phyloP scores from a whole-genome alignment of 192 early-diverging fungal genomes.

The Linnemannia hyalina region DNA sequence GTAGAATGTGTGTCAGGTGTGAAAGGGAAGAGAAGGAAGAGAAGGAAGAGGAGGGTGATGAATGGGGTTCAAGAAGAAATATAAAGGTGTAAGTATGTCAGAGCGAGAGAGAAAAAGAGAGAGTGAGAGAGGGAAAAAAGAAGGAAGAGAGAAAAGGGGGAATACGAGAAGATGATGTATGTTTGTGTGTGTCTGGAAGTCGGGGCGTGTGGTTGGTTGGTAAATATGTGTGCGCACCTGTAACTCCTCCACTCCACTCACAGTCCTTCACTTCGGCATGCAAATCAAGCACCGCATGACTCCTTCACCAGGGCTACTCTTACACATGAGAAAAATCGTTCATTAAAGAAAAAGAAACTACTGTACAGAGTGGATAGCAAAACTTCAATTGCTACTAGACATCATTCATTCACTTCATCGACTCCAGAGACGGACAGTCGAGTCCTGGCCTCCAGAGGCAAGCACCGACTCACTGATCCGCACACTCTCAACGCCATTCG shows the following conservation, averaged over 20 bases:
- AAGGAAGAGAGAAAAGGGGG: neutral
- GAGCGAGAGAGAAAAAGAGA: neutral
- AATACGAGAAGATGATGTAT: neutral
- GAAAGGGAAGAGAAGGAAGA: neutral
- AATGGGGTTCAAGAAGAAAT: neutral
- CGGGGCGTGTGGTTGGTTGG: neutral
- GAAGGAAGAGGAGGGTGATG: neutral
- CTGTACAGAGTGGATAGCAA: neutral
- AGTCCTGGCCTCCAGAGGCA: slow-evolving; percentile 73
- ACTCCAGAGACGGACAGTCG: slow-evolving; percentile 75
- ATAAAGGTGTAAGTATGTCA: neutral
- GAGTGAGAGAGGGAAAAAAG: neutral
- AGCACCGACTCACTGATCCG: slow-evolving; percentile 62
- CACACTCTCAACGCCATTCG: slow-evolving; percentile 58
- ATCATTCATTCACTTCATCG: slow-evolving; percentile 47
- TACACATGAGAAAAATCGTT: neutral
- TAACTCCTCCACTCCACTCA: neutral
- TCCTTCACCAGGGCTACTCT: neutral
- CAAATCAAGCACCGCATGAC: neutral
- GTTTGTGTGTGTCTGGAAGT: neutral
- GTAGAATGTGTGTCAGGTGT: neutral
- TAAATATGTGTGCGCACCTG: no score
- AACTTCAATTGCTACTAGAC: neutral
- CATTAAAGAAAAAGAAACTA: neutral
- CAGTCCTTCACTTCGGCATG: neutral